Base-by-base conservation (phyloP, 495 filamentous ascomycete species). In the Parathielavia appendiculata region DNA sequence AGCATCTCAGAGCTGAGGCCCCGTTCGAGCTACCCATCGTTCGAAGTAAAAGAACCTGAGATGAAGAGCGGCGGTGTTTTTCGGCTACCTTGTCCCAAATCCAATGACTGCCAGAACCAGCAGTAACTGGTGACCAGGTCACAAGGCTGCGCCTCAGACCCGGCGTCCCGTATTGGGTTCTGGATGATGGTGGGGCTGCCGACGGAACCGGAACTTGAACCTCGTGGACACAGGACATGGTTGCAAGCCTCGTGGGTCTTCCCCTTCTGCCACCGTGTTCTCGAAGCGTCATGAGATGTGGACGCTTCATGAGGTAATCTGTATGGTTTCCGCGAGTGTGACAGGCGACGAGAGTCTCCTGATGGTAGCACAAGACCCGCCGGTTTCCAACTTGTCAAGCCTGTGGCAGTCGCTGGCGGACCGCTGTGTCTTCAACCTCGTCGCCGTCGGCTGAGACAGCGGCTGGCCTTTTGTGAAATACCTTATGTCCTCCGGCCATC, bases 131-230 rank as follows among this genome's bases (percentile, higher is more conserved):
- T 49, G 36, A 54, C 45, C 19, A 19, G 53, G 58, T 60, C 58
- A 60, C 58, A 55, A 19, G 58, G 47, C 52, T 51, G 52, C 39
- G 56, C 50, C 50, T 49, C 44, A 26, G n/a, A 44, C 23, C n/a
- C 23, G 44, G 35, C 12, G 36, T 41, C 41, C 38, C 52, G 20
- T 48, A 32, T 22, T 38, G 30, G 20, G 47, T 14, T 14, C n/a
- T 36, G 17, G 6, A 17, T 51, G 16, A 22, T 39, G 60, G 26
- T 56, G 60, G 60, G 47, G 56, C 36, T 17, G 44, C 39, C 51
- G 56, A 46, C 45, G 46, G 16, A 13, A 47, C 16, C 46, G 39
- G 56, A 30, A 23, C 32, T 44, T 17, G 56, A 30, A 23, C 32
- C 51, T 17, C 54, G 55, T 54, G 60, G 50, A 54, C 54, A 45